Base-by-base conservation (phyloP, 345 rosid genomes). In the Nephelium lappaceum region DNA sequence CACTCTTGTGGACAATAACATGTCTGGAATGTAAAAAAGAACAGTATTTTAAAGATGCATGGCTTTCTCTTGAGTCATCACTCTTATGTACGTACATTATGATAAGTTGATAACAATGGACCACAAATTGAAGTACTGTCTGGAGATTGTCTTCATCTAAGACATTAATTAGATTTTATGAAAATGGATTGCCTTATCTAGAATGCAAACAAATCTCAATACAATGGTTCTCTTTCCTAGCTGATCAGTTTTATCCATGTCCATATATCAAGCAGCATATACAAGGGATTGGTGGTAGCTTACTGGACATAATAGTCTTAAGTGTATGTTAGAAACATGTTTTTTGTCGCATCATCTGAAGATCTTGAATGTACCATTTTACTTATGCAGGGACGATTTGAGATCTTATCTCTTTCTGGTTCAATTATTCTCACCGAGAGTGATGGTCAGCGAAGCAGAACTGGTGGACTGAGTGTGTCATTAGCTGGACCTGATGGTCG, bases 401-500 rank as follows among this genome's bases (percentile, higher is more conserved):
- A 87, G 75, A 87, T 87, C 39, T 55, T 84, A 79, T 81, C 89
- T n/a, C 83, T 87, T 27, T 78, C 86, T 49, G 89, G 87, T 67
- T 87, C 89, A 61, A 78, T 80, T 67, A 38, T 78, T 53, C 84
- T 78, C 24, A 78, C 81, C 11, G 89, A 84, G 57, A 79, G 53
- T 55, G 83, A 78, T 18, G 86, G 84, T 71, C 87, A 81, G 58
- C 82, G 86, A 47, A 81, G 84, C 81, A 82, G 89, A 81, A 82
- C 83, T 8, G 86, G 89, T 23, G 89, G 84, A 21, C 58, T 87
- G 58, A 87, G 87, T 43, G 82, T 84, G 61, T 80, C 83, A 45
- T 60, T 87, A 23, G 72, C 89, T 62, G 89, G 87, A 24, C 81
- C 87, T 61, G 89, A 87, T 77, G 89, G 89, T 12, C 84, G 87